Evolutionary conservation across 257 asterid species (phyloP).

Genomic region (Ophiorrhiza pumila): DNA sequence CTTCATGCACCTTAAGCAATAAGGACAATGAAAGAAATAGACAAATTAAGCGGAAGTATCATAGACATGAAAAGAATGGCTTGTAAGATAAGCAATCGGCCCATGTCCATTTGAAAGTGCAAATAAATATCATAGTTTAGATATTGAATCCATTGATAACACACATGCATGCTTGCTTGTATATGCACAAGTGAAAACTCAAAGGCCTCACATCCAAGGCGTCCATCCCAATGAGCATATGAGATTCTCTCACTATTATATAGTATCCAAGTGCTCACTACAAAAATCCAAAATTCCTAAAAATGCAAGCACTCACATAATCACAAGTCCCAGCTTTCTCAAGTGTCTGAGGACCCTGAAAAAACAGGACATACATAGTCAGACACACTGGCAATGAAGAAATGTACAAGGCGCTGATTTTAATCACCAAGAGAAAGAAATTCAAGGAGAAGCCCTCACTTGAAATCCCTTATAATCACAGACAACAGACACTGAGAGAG

Average conservation of each 20-base stretch:
- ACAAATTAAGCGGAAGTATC: neutral
- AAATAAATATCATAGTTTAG: neutral
- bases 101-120: neutral
- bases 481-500: constrained; percentile 73
- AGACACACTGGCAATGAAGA: constrained; percentile 16
- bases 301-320: constrained; percentile 51
- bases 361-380: constrained; percentile 14
- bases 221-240: neutral
- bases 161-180: neutral
- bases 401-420: neutral
- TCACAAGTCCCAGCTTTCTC: constrained; percentile 64
- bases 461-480: constrained; percentile 65
- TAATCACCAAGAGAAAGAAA: neutral
- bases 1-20: neutral
- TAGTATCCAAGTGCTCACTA: neutral
- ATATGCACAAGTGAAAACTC: neutral
- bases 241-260: neutral
- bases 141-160: neutral
- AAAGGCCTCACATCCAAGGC: neutral
- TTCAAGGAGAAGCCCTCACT: constrained; percentile 38
- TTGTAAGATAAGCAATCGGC: neutral
- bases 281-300: neutral
- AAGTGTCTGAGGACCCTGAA: constrained; percentile 67
- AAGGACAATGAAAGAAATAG: neutral
- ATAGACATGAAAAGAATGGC: neutral